A percentile compares a stretch with the other conserved stretches of the same genome.
Evolutionary conservation across 2,329 filamentous ascomycete genomes (phyloP).

Genomic region (Pseudocercospora pini-densiflorae): DNA sequence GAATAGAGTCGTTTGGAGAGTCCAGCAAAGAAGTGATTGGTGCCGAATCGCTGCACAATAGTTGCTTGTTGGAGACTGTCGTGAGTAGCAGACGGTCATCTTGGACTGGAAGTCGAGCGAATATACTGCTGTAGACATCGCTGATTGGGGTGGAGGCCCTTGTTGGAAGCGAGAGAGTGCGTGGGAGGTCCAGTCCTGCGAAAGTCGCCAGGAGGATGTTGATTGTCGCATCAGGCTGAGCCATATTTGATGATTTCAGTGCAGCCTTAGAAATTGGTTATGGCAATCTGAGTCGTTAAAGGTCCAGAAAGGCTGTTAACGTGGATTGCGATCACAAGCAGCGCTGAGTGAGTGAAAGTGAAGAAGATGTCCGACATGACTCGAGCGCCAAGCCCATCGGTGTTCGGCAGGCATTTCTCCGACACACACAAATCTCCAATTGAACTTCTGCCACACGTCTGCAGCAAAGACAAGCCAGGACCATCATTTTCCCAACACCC

Average conservation of each 20-base stretch:
- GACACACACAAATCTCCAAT: not conserved
- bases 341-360: not conserved
- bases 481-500: slow-evolving; percentile 19
- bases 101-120: slow-evolving; percentile 61
- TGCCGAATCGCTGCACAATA: slow-evolving; percentile 59
- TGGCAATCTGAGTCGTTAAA: too few species aligned
- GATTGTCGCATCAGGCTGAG: slow-evolving; percentile 46
- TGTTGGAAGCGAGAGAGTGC: slow-evolving; percentile 80
- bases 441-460: not conserved
- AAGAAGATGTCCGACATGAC: not conserved
- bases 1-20: slow-evolving; percentile 59
- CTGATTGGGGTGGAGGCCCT: slow-evolving; percentile 66
- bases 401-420: not conserved
- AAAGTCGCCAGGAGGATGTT: slow-evolving; percentile 89
- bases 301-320: too few species aligned
- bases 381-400: not conserved
- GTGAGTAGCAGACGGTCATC: slow-evolving; percentile 74
- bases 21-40: slow-evolving; percentile 68
- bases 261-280: not conserved
- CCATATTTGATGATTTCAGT: slow-evolving; percentile 5
- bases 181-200: slow-evolving; percentile 77
- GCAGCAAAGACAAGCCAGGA: not conserved
- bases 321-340: too few species aligned
- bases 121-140: slow-evolving; percentile 67
- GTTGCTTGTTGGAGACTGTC: slow-evolving; percentile 75